Base-by-base conservation (phyloP, 1,284 basidiomycete species). In the Leccinum pseudoinsigne region DNA sequence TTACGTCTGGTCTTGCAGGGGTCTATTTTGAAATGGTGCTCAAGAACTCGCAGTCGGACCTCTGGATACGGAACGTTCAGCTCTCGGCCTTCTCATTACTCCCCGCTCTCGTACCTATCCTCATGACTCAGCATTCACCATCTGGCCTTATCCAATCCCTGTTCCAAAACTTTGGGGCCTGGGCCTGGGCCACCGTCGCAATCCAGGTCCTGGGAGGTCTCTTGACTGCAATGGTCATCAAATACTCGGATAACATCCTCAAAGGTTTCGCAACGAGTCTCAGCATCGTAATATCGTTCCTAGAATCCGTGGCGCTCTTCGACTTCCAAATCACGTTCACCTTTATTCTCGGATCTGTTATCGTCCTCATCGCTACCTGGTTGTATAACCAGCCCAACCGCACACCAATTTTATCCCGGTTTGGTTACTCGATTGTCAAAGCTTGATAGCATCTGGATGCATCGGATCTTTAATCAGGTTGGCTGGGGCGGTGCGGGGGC, bases 11-110 rank as follows among this genome's bases (percentile, higher is more conserved):
- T 40, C 87, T 98, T n/a, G 97, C 97, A 0, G 96, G 97, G 12
- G 97, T 98, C 31, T 98, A 98, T 80, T 98, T 98, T 71, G 97
- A 98, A 80, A 95, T 96, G 89, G 94, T 98, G 18, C 83, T 98
- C 72, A 98, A 98, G 79, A 90, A 87, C 68, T 93, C 92, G 10
- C 87, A 88, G 68, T 86, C 88, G 18, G 95, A 97, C 77, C 84
- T 98, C 7, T 98, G 96, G 96, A 90, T 97, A 62, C 90, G 97
- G 69, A 99, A 98, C 78, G 93, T 97, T 58, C 97, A 98, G 75
- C 85, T 99, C 12, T 97, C 95, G 26, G 83, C 95, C 63, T 98
- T 98, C 80, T 97, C 94, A 28, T 84, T 99, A 55, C 80, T 96
- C 55, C 97, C 97, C 2, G 96, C 96, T 4, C 79, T 97, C 53